phyloP scores from a whole-genome alignment of 805 yeast genomes.

The Metschnikowia reukaufii region DNA sequence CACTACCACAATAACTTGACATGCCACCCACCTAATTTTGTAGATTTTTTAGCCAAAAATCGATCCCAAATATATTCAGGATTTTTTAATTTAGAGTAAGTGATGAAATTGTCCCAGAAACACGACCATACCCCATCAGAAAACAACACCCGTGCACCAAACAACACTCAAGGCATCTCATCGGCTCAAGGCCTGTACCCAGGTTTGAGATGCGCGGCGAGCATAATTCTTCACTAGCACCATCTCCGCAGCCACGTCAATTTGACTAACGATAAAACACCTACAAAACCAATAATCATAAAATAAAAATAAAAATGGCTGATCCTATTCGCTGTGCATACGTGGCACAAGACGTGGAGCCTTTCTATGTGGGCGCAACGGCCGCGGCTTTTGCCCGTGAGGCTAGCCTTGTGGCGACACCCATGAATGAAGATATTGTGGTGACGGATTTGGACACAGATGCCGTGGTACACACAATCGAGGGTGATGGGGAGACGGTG shows the following conservation, averaged over 20 bases:
- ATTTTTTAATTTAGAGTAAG: too few species aligned
- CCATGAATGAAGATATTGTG: constrained; percentile 73
- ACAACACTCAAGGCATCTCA: constrained; percentile 13
- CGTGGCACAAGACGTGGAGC: constrained; percentile 51
- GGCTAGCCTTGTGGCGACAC: constrained; percentile 70
- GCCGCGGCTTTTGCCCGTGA: constrained; percentile 65
- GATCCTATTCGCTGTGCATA: constrained; percentile 20
- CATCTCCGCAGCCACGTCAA: background rate
- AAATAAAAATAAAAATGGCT: constrained; percentile 11
- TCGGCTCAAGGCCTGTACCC: constrained; percentile 17
- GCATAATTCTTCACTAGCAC: constrained; percentile 1
- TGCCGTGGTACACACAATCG: constrained; percentile 56
- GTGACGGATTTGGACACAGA: constrained; percentile 65
- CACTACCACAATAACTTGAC: too few species aligned
- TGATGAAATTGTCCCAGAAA: background rate
- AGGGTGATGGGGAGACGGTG: constrained; percentile 82
- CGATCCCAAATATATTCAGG: too few species aligned
- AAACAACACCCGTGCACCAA: background rate
- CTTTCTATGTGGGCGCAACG: constrained; percentile 86
- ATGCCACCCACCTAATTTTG: too few species aligned
- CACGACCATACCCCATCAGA: too few species aligned
- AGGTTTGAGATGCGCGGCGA: constrained; percentile 1
- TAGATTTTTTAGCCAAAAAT: too few species aligned
- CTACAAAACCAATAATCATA: background rate
- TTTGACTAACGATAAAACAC: background rate